phyloP scores from a whole-genome alignment of 2,329 filamentous ascomycete genomes.

The Gnomoniopsis sp. region DNA sequence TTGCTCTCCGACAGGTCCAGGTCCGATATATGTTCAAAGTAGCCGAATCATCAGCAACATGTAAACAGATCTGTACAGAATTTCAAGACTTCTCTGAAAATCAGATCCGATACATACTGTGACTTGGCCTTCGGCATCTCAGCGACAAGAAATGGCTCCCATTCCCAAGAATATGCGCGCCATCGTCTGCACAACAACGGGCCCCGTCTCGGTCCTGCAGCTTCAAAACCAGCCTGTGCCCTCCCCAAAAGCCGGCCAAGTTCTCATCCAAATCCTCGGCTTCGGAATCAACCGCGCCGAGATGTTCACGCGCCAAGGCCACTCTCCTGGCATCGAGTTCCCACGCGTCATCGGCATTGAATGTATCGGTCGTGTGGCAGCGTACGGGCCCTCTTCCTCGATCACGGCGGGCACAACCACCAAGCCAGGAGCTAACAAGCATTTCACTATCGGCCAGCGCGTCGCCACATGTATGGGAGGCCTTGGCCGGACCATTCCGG shows the following conservation, averaged over 20 bases:
- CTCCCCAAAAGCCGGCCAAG: slow-evolving; percentile 30
- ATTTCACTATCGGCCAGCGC: slow-evolving; percentile 35
- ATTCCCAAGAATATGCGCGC: slow-evolving; percentile 38
- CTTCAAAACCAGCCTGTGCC: slow-evolving; percentile 36
- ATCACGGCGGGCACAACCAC: too few species aligned
- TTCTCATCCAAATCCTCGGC: slow-evolving; percentile 39
- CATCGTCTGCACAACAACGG: slow-evolving; percentile 36
- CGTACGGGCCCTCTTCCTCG: slow-evolving; percentile 27
- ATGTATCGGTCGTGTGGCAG: slow-evolving; percentile 37
- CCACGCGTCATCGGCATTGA: slow-evolving; percentile 46
- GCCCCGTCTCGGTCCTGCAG: slow-evolving; percentile 36
- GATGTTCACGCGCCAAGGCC: slow-evolving; percentile 43
- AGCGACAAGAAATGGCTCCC: slow-evolving; percentile 7
- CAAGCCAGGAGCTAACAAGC: slow-evolving; percentile 23
- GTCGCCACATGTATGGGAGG: slow-evolving; percentile 48
- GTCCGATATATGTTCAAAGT: too few species aligned
- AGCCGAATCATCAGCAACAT: too few species aligned
- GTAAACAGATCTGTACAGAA: too few species aligned
- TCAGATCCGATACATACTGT: too few species aligned
- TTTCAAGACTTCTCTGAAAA: too few species aligned
- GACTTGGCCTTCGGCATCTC: neutral
- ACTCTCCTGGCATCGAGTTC: slow-evolving; percentile 36
- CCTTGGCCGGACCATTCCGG: slow-evolving; percentile 43
- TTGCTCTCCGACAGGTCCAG: too few species aligned
- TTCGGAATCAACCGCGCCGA: slow-evolving; percentile 45